A percentile compares a stretch with the other conserved stretches of the same genome.
Conservation (phyloP, 495 filamentous ascomycete species). For the Viridothelium virens region DNA sequence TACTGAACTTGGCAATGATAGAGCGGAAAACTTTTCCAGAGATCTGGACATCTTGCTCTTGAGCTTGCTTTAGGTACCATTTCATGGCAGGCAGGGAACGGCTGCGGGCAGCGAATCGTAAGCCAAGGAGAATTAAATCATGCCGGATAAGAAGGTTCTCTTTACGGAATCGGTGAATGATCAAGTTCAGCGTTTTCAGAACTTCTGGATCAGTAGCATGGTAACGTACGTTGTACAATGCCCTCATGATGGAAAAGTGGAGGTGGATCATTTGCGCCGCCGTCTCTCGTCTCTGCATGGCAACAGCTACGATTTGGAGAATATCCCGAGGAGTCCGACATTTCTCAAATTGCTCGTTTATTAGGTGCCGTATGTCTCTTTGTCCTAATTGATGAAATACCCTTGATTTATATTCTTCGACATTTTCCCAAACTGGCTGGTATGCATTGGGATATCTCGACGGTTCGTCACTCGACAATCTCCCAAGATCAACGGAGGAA, state of each 20-base stretch:
- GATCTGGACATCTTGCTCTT: constrained; percentile 11
- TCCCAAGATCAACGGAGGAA: not conserved
- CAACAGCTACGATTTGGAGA: constrained; percentile 18
- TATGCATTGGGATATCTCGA: not conserved
- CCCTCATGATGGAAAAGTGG: constrained; percentile 21
- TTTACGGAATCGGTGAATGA: constrained; percentile 18
- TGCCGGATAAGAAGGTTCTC: constrained; percentile 15
- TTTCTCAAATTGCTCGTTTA: constrained; percentile 21
- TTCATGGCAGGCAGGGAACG: constrained; percentile 22
- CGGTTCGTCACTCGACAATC: not conserved
- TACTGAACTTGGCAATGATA: constrained; percentile 28
- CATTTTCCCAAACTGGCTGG: constrained; percentile 3
- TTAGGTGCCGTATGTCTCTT: constrained; percentile 18
- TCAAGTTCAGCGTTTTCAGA: constrained; percentile 21
- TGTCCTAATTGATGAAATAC: not conserved
- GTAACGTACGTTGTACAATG: constrained; percentile 22
- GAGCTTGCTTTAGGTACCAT: constrained; percentile 20
- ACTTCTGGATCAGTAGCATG: constrained; percentile 19
- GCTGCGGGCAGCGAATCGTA: constrained; percentile 26
- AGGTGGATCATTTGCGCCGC: constrained; percentile 7
- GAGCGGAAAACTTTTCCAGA: constrained; percentile 21
- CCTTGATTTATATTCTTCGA: constrained; percentile 4
- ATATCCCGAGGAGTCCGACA: constrained; percentile 22
- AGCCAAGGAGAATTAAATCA: constrained; percentile 18
- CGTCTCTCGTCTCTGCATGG: constrained; percentile 15